Percentiles rank a stretch among this genome's conserved stretches.
Evolutionary conservation across 257 asterid genomes (phyloP).

Genomic region (Lycium barbarum): DNA sequence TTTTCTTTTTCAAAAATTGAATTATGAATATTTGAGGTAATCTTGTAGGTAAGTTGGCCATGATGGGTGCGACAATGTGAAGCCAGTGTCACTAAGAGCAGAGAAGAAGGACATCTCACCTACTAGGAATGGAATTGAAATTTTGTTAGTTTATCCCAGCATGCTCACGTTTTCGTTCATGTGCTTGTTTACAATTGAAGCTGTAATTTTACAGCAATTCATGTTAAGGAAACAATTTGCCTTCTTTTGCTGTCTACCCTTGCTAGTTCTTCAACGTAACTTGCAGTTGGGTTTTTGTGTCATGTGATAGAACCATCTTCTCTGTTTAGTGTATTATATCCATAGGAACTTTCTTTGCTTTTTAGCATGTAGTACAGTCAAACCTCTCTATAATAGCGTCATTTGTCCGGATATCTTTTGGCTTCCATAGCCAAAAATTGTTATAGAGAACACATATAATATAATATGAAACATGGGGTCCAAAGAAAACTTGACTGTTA

Average conservation of each 20-base stretch:
- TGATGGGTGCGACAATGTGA: conserved; percentile 29
- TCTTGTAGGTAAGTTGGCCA: not conserved
- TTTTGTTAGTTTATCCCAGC: conserved; percentile 21
- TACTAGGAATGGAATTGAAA: not conserved
- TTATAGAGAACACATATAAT: not conserved
- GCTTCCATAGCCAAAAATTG: not conserved
- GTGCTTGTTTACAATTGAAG: conserved; percentile 12
- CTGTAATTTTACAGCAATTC: not conserved
- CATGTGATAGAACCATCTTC: conserved; percentile 25
- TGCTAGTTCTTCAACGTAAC: conserved; percentile 9
- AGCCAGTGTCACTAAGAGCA: not conserved
- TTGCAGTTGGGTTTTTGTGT: not conserved
- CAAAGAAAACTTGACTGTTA: not conserved
- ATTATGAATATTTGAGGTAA: not conserved
- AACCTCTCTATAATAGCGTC: not conserved
- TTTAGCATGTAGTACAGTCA: not conserved
- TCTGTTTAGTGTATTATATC: not conserved
- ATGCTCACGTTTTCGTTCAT: conserved; percentile 27
- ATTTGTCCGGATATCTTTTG: not conserved
- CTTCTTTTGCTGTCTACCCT: conserved; percentile 14
- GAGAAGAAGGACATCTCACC: conserved; percentile 27
- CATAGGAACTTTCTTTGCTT: not conserved
- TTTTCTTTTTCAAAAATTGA: not conserved
- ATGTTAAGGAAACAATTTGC: not conserved
- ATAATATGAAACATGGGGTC: not conserved